Percentiles rank a stretch among this genome's conserved stretches.
These are phyloP conservation scores for Venturia oleaginea DNA, from an alignment of 2,329 filamentous ascomycete genomes.

Conservation along the genomic window DNA sequence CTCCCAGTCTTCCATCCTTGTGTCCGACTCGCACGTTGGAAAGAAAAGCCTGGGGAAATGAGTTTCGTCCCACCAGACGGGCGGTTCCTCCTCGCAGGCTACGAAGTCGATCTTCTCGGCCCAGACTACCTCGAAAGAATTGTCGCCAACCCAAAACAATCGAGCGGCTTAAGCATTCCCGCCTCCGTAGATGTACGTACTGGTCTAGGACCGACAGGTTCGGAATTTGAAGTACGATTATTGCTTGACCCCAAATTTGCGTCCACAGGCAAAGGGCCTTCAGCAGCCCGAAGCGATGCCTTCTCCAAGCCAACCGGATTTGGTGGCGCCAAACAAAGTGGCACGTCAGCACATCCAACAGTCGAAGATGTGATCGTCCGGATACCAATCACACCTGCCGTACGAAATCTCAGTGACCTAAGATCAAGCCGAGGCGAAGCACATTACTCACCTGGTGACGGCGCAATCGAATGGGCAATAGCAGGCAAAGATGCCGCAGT, in stretches of 20 bases:
- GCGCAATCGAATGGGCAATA: slow-evolving; percentile 72
- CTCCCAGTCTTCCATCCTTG: slow-evolving; percentile 94
- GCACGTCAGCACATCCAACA: slow-evolving; percentile 27
- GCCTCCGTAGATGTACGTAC: slow-evolving; percentile 75
- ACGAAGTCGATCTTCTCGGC: slow-evolving; percentile 85
- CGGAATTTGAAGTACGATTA: slow-evolving; percentile 82
- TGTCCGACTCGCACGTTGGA: slow-evolving; percentile 83
- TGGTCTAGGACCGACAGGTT: slow-evolving; percentile 61
- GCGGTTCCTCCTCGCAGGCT: slow-evolving; percentile 84
- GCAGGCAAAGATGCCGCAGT: slow-evolving; percentile 62
- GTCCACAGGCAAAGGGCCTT: slow-evolving; percentile 18
- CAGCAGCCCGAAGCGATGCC: slow-evolving; percentile 11
- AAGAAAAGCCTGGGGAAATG: slow-evolving; percentile 78
- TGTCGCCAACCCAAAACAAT: slow-evolving; percentile 16
- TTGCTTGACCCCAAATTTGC: slow-evolving; percentile 47
- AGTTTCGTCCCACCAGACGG: slow-evolving; percentile 95
- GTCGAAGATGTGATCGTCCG: slow-evolving; percentile 71
- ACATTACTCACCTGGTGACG: slow-evolving; percentile 65
- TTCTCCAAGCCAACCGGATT: slow-evolving; percentile 12
- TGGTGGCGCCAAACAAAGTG: slow-evolving; percentile 9
- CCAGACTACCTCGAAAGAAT: slow-evolving; percentile 40
- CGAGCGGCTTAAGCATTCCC: slow-evolving; percentile 59
- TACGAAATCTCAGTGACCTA: slow-evolving; percentile 76
- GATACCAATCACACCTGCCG: slow-evolving; percentile 67
- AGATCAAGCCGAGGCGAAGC: slow-evolving; percentile 76